A percentile compares a stretch with the other conserved stretches of the same genome.
Conservation (phyloP, 257 asterid genomes). For the Apocynum venetum region DNA sequence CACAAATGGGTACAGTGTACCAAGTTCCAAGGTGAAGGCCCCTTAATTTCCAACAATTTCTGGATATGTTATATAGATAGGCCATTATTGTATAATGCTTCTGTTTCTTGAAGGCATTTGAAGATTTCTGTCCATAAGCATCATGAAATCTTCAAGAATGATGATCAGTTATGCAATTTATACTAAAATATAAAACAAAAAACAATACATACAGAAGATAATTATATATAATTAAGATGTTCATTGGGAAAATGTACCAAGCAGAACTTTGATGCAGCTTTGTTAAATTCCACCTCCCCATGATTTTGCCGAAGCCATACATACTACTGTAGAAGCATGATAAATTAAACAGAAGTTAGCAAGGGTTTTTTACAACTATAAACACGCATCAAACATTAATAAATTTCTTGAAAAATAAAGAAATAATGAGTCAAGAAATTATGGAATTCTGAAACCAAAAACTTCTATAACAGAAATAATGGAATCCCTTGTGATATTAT, state of each 20-base stretch:
- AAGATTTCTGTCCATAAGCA: not conserved
- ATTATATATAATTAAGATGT: not conserved
- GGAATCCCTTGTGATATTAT: not conserved
- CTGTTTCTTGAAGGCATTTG: not conserved
- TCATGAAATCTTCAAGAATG: not conserved
- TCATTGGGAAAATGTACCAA: not conserved
- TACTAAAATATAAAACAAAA: not conserved
- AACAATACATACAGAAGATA: not conserved
- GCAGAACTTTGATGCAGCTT: not conserved
- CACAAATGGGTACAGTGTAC: no score
- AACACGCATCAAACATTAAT: not conserved
- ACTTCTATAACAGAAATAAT: no score
- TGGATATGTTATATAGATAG: not conserved
- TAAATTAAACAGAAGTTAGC: not conserved
- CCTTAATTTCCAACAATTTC: not conserved
- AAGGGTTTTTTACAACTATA: not conserved
- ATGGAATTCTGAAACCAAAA: no score
- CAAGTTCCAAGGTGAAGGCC: no score
- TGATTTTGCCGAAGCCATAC: not conserved
- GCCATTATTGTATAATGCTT: not conserved
- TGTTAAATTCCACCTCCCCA: no score
- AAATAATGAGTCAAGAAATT: no score
- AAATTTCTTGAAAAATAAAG: not conserved
- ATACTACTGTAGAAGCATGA: constrained; percentile 1
- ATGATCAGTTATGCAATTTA: not conserved